Evolutionary conservation across 2,329 filamentous ascomycete genomes (phyloP).

Genomic region (Fusarium liriodendri): DNA sequence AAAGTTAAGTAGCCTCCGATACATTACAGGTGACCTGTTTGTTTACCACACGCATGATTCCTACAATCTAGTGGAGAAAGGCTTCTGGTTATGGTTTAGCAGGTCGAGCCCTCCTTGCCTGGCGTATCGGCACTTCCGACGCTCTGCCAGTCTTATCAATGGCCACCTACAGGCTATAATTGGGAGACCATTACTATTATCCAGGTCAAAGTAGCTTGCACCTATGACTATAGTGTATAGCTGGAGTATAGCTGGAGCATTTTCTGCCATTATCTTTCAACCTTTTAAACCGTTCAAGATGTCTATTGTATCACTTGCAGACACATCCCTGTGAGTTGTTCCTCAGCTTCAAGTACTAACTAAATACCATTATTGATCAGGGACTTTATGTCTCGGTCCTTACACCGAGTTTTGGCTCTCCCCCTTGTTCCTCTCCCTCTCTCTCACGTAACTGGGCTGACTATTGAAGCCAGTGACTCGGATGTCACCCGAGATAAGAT

Average conservation of each 20-base stretch:
- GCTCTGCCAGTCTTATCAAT: background rate
- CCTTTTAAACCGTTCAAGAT: background rate
- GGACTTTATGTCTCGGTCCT: background rate
- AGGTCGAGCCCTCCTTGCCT: background rate
- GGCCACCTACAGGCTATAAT: background rate
- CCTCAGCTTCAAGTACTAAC: background rate
- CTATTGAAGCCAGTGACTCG: slow-evolving; percentile 2
- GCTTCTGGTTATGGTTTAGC: background rate
- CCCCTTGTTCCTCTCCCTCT: background rate
- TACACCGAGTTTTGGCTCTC: background rate
- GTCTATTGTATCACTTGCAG: background rate
- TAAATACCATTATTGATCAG: background rate
- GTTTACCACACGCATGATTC: background rate
- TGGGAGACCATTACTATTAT: background rate
- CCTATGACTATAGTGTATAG: background rate
- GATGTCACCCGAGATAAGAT: slow-evolving; percentile 21
- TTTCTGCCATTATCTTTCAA: background rate
- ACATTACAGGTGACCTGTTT: background rate
- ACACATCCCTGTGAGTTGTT: background rate
- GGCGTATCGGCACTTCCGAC: background rate
- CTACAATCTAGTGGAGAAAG: background rate
- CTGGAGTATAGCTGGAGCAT: background rate
- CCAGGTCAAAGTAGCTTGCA: background rate
- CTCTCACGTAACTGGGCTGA: background rate
- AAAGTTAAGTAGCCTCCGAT: background rate